Conservation (phyloP, 306 rosid species). For the Myrica gale region DNA sequence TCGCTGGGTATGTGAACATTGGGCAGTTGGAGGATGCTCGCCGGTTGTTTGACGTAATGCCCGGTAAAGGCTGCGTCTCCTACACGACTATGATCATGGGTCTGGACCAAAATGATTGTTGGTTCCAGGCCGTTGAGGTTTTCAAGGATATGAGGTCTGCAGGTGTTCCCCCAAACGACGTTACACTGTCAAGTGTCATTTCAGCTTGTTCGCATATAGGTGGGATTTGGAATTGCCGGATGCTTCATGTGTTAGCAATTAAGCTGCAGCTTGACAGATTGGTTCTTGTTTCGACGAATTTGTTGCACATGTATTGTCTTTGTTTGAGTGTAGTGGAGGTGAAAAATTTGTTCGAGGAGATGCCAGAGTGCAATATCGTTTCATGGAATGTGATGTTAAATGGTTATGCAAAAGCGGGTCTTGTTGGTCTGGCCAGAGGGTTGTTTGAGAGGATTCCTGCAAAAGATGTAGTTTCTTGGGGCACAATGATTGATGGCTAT, state of each 20-base stretch:
- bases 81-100: conserved; percentile 89
- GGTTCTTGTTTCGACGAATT: conserved; percentile 65
- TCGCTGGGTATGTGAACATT: conserved; percentile 58
- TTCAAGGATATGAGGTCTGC: conserved; percentile 64
- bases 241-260: conserved; percentile 63
- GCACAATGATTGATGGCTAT: conserved; percentile 77
- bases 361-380: conserved; percentile 66
- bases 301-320: conserved; percentile 74
- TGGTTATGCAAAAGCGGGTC: conserved; percentile 74
- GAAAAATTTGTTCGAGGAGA: conserved; percentile 52
- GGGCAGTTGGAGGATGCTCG: conserved; percentile 61
- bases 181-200: conserved; percentile 67
- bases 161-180: conserved; percentile 62
- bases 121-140: conserved; percentile 60
- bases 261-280: conserved; percentile 47
- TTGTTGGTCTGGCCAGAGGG: conserved; percentile 53
- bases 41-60: conserved; percentile 67
- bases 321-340: conserved; percentile 61
- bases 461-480: conserved; percentile 86
- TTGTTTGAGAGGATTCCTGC: conserved; percentile 60
- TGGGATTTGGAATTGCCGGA: conserved; percentile 55
- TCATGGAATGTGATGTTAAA: conserved; percentile 88
- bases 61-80: conserved; percentile 59
- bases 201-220: conserved; percentile 58
- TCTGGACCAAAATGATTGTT: conserved; percentile 54